These are phyloP conservation scores for Colletotrichum filicis DNA, from an alignment of 2,329 filamentous ascomycete species.

Conservation along the genomic window DNA sequence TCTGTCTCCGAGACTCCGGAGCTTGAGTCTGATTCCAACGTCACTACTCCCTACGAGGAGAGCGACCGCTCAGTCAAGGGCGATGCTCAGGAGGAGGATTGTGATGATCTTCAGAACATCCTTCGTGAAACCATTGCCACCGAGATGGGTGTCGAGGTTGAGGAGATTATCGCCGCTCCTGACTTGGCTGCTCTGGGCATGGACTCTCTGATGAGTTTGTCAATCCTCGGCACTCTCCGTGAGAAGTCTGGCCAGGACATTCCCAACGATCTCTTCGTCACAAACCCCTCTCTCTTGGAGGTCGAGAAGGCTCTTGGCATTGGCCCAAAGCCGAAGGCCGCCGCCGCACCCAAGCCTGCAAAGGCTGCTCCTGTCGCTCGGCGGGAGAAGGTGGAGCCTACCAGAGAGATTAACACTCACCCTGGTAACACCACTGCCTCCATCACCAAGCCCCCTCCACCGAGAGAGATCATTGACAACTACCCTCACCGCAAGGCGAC, in stretches of 20 bases:
- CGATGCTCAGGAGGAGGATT: conserved; percentile 43
- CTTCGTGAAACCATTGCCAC: conserved; percentile 75
- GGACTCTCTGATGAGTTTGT: conserved; percentile 68
- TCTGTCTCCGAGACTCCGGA: conserved; percentile 58
- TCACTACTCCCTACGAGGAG: conserved; percentile 65
- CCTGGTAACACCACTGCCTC: conserved; percentile 56
- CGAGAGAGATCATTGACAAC: conserved; percentile 50
- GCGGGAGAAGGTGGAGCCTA: conserved; percentile 37
- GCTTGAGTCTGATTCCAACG: conserved; percentile 58
- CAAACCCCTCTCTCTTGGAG: conserved; percentile 71
- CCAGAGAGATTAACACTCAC: conserved; percentile 41
- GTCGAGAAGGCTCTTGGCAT: conserved; percentile 73
- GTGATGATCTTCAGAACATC: conserved; percentile 57
- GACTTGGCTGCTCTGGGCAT: conserved; percentile 68
- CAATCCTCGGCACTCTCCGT: conserved; percentile 64
- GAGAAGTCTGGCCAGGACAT: conserved; percentile 65
- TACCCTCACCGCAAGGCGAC: conserved; percentile 63
- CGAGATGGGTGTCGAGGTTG: conserved; percentile 77
- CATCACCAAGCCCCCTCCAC: conserved; percentile 55
- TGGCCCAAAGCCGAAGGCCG: conserved; percentile 51
- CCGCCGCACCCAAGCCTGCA: conserved; percentile 42
- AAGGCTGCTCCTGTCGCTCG: conserved; percentile 39
- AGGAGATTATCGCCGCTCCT: conserved; percentile 66
- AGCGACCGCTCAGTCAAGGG: conserved; percentile 62
- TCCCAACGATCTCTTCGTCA: conserved; percentile 69